Evolutionary conservation across 2,329 filamentous ascomycete genomes (phyloP), one percentile per base, ranked within the genome.

Genomic region (Calonectria hongkongensis): DNA sequence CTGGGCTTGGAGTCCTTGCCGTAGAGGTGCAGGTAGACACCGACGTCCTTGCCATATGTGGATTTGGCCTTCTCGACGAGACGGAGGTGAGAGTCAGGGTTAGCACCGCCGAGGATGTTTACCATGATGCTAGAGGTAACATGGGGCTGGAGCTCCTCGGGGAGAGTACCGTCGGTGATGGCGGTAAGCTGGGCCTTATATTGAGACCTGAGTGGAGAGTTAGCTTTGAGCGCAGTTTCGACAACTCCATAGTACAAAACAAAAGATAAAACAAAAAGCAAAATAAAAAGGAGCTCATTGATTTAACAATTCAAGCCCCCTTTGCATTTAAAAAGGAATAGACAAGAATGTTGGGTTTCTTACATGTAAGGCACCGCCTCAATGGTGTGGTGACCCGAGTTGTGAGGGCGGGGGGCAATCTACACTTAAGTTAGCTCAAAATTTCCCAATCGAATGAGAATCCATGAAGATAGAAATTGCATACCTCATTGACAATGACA

Each of bases 351-450:
- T 47, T 58, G 36, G 36, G 18, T 16, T 41, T 25, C 30, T 69
- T 63, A 69, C 86, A 93, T 89, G 73, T 96, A 91, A 0, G 93
- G 92, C 62, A 97, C 95, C 4, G 95, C 94, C 86, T 99, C 96
- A 76, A 98, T 98, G 3, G 94, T 98, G 85, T 96, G 96, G 85
- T 98, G 97, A 0, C 97, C 97, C 0, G 95, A 97, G 86, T 98
- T 98, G 85, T 98, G 96, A 41, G 71, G 73, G 2, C 62, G 21
- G 4, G 67, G 68, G 36, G 69, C 73, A 62, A 74, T 63, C 33
- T 56, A 47, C 64, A 91, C 27, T 10, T 41, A 36, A 50, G 30
- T 43, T 45, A 41, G 28, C 16, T 18, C 8, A 58, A 58, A 16
- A 2, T 1, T 1, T 39, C 9, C 18, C 21, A n/a, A n/a, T n/a